Conservation (phyloP, 192 early-diverging fungal genomes). For the Thoreauomyces humboldtii region DNA sequence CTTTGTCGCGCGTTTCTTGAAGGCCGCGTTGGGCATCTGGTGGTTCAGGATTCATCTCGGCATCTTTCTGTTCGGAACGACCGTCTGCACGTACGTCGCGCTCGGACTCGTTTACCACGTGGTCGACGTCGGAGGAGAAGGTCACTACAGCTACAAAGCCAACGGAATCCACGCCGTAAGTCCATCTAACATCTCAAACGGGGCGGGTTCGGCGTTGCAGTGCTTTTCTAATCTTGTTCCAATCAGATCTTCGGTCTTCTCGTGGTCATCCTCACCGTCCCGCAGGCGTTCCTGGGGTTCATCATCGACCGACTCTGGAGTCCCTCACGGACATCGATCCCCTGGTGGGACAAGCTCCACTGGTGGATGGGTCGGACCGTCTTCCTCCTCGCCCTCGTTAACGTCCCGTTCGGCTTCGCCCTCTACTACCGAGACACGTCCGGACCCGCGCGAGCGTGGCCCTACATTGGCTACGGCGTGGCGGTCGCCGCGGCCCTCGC, state of each 20-base stretch:
- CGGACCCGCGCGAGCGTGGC: background rate
- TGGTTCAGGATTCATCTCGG: constrained; percentile 46
- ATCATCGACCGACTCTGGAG: constrained; percentile 25
- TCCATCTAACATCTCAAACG: too few relatives aligned
- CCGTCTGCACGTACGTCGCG: constrained; percentile 4
- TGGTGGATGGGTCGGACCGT: constrained; percentile 45
- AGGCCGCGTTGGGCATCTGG: constrained; percentile 33
- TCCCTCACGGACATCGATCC: constrained; percentile 27
- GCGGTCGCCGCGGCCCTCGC: background rate
- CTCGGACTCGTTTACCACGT: constrained; percentile 13
- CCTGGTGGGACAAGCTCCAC: constrained; percentile 49
- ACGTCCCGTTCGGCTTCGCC: constrained; percentile 36
- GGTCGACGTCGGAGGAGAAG: constrained; percentile 2
- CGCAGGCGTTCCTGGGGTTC: constrained; percentile 43
- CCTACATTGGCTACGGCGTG: constrained; percentile 7
- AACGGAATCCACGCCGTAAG: constrained; percentile 17
- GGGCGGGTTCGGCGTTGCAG: too few relatives aligned
- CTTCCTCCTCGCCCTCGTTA: constrained; percentile 39
- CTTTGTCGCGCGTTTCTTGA: constrained; percentile 46
- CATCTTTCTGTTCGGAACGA: constrained; percentile 22
- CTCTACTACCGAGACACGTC: constrained; percentile 11
- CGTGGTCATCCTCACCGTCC: constrained; percentile 23
- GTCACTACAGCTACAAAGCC: constrained; percentile 5
- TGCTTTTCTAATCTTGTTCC: too few relatives aligned
- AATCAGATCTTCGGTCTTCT: constrained; percentile 36